Base-by-base conservation (phyloP, 2,329 filamentous ascomycete genomes). In the Sporothrix globosa region DNA sequence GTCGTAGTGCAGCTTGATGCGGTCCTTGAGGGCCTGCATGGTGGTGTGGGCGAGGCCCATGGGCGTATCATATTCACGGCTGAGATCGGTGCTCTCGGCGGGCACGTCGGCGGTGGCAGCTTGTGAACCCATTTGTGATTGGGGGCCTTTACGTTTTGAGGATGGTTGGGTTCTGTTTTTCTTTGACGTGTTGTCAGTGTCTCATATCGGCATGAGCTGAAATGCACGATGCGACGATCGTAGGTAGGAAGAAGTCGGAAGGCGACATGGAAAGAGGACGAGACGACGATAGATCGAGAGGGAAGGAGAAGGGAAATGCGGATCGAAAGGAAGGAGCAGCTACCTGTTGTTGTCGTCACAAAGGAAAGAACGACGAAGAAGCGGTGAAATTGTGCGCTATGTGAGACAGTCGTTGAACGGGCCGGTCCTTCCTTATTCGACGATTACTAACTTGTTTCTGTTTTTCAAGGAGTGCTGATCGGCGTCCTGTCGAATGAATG, bases 1-100 rank as follows among this genome's bases (percentile, higher is more conserved):
- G 73, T 88, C 86, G 73, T 89, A 89, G 75, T 89, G 87, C 72
- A 83, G 81, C 79, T 86, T 86, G 76, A 88, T 87, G 69, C 86
- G 81, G 72, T 85, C 85, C 76, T 88, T 88, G 73, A 88, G 79
- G 14, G 82, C 81, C 74, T 83, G 81, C 79, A 83, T 81, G 4
- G 82, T 83, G 13, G 81, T 81, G 76, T 83, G 82, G 44, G 79
- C 80, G 41, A 83, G 75, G 19, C 82, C 82, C 34, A 83, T 74
- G 4, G 80, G 82, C 50, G 82, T 83, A 60, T 83, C 82, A 77
- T 83, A 83, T 72, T 83, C 77, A 71, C 77, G 78, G 78, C 81
- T 83, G 71, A 83, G 79, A 11, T 78, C 77, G 10, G 81, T 81
- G 48, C 71, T 61, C 69, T 77, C 77, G 24, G 75, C 73, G 56